Base-by-base conservation (phyloP, 257 asterid species). In the Capsicum rhomboideum region DNA sequence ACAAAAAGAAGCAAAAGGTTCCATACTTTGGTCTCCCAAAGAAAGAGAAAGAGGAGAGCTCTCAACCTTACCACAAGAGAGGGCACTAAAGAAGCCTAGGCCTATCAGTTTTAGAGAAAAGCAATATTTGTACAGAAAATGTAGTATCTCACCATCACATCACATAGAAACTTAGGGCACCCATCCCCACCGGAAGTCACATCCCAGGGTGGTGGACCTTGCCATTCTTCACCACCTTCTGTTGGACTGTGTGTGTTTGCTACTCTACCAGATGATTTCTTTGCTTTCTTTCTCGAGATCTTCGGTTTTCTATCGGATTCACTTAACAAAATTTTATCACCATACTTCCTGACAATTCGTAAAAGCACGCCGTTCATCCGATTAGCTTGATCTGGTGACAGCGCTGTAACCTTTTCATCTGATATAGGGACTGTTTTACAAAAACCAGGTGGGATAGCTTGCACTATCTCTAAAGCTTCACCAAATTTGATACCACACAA, bases 141-240 rank as follows among this genome's bases (percentile, higher is more conserved):
- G 40, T 21, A 78, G 78, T 54, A 20, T 50, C 88, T 83, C 80
- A 92, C 99, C 99, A 96, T 96, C 85, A 96, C 94, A 84, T 96
- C 99, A 83, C 99, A 96, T 42, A 96, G 90, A 89, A 96, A 96
- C 90, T 92, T 96, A 71, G 98, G 98, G 82, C 87, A 90, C 50
- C 97, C 98, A 82, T 94, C 96, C 83, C 98, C 98, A 72, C 97
- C 96, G 77, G 86, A 42, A 55, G 93, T 90, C 58, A 86, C 85
- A 88, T 94, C 98, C 98, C 99, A 93, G 18, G 97, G 98, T 81
- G 97, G 91, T 6, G 93, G 93, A 56, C 97, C 97, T 87, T 92
- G 92, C 97, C 94, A 93, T 59, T 93, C 97, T 75, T 91, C 94
- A 61, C 46, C 71, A 84, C 53, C 80, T 82, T 83, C 94, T 63